phyloP scores from a whole-genome alignment of 2,329 filamentous ascomycete genomes.

The Onygenales sp. region DNA sequence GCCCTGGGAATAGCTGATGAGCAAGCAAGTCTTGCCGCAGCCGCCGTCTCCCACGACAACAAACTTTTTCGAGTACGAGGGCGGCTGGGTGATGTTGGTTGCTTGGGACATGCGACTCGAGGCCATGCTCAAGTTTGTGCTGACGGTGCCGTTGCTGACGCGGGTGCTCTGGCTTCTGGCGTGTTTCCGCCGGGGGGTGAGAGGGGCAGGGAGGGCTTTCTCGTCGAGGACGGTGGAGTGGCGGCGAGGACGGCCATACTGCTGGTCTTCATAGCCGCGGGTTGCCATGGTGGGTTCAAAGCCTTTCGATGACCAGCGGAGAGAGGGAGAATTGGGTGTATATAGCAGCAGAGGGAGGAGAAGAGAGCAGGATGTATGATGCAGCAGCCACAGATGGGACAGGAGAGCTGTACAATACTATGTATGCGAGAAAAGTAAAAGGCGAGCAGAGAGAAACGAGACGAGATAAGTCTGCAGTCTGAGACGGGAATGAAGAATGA shows the following conservation, averaged over 20 bases:
- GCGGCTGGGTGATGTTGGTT: conserved; percentile 81
- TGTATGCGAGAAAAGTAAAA: background rate
- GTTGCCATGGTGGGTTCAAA: conserved; percentile 9
- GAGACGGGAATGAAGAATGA: background rate
- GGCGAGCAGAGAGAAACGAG: background rate
- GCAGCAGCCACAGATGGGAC: background rate
- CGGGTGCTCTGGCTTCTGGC: conserved; percentile 49
- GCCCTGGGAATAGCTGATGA: conserved; percentile 98
- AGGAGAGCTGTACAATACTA: background rate
- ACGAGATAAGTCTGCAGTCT: background rate
- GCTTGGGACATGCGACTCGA: conserved; percentile 62
- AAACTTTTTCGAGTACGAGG: conserved; percentile 96
- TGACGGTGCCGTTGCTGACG: conserved; percentile 82
- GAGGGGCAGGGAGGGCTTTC: conserved; percentile 27
- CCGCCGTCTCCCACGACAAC: conserved; percentile 97
- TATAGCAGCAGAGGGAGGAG: background rate
- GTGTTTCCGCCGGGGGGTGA: conserved; percentile 36
- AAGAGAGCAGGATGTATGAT: conserved; percentile 13
- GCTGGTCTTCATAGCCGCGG: conserved; percentile 10
- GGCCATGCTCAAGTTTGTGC: conserved; percentile 69
- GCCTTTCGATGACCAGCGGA: background rate
- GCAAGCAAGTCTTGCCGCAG: conserved; percentile 94
- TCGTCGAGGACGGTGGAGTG: conserved; percentile 41
- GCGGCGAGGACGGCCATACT: conserved; percentile 47
- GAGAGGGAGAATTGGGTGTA: background rate